Evolutionary conservation across 495 filamentous ascomycete genomes (phyloP).

Genomic region (Aspergillus cristatus): DNA sequence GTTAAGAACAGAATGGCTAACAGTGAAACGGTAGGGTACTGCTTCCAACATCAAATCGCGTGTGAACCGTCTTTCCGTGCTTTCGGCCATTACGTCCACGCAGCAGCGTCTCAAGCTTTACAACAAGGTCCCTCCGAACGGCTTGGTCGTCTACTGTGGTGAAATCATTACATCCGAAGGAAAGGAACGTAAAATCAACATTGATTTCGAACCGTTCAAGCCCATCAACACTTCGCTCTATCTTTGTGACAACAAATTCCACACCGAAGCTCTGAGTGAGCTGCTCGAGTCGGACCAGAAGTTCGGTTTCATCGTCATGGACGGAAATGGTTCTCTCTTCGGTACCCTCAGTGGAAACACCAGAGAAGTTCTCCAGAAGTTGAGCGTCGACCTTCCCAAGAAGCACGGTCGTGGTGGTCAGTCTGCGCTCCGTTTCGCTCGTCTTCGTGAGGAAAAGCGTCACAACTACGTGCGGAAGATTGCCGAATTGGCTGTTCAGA

Average conservation of each 20-base stretch:
- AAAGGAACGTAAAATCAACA: slow-evolving; percentile 98
- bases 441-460: slow-evolving; percentile 98
- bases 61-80: slow-evolving; percentile 93
- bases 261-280: slow-evolving; percentile 93
- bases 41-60: slow-evolving; percentile 99
- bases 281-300: slow-evolving; percentile 96
- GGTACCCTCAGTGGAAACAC: slow-evolving; percentile 96
- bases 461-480: slow-evolving; percentile 99
- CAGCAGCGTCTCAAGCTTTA: slow-evolving; percentile 98
- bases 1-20: slow-evolving; percentile 17
- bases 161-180: slow-evolving; percentile 99
- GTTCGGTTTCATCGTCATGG: slow-evolving; percentile 99
- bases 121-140: slow-evolving; percentile 96
- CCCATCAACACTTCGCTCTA: slow-evolving; percentile 99
- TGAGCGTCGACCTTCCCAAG: slow-evolving; percentile 94
- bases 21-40: slow-evolving; percentile 54
- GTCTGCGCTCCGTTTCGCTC: slow-evolving; percentile 96
- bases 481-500: slow-evolving; percentile 93
- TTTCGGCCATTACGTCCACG: slow-evolving; percentile 96
- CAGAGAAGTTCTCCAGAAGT: slow-evolving; percentile 92
- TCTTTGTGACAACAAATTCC: slow-evolving; percentile 99
- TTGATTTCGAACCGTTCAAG: slow-evolving; percentile 99
- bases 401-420: slow-evolving; percentile 99
- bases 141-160: slow-evolving; percentile 96
- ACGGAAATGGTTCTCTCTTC: slow-evolving; percentile 95